Percentiles rank a stretch among this genome's conserved stretches.
Conservation (phyloP, 1,284 basidiomycete species). For the Ustilago xerochloae region DNA sequence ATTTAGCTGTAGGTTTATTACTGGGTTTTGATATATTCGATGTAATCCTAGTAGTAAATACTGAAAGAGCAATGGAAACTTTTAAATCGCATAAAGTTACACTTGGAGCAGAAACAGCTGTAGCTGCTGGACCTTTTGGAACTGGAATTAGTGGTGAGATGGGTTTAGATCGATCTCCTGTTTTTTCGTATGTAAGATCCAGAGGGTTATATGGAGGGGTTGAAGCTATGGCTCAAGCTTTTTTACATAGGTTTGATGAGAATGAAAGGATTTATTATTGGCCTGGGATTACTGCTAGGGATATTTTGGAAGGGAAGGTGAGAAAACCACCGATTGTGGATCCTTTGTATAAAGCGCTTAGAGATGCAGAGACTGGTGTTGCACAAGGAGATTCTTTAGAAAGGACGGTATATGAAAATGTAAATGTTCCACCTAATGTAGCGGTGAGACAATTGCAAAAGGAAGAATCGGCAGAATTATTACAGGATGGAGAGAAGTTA, state of each 20-base stretch:
- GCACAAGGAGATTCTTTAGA: conserved; percentile 70
- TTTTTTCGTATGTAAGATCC: conserved; percentile 67
- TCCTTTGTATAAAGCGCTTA: conserved; percentile 69
- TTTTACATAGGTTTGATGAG: conserved; percentile 63
- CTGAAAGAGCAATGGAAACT: conserved; percentile 71
- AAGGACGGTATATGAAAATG: conserved; percentile 49
- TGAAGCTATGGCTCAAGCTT: conserved; percentile 62
- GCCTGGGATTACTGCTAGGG: conserved; percentile 60
- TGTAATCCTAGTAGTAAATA: conserved; percentile 70
- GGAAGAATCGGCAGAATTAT: conserved; percentile 40
- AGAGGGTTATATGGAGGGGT: conserved; percentile 67
- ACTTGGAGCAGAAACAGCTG: conserved; percentile 71
- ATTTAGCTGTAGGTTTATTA: conserved; percentile 68
- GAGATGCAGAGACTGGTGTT: conserved; percentile 72
- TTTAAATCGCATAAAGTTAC: conserved; percentile 72
- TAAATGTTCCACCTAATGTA: conserved; percentile 30
- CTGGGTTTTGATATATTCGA: conserved; percentile 65
- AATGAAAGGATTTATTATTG: conserved; percentile 66
- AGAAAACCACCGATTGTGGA: conserved; percentile 70
- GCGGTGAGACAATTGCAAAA: conserved; percentile 29
- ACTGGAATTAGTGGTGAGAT: conserved; percentile 71
- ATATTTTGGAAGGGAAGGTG: conserved; percentile 62
- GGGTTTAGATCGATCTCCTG: conserved; percentile 67
- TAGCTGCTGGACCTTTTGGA: conserved; percentile 72
- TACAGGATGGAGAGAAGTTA: conserved; percentile 62